These are phyloP conservation scores for Haplographium delicatum DNA, from an alignment of 495 filamentous ascomycete genomes.

Conservation along the genomic window DNA sequence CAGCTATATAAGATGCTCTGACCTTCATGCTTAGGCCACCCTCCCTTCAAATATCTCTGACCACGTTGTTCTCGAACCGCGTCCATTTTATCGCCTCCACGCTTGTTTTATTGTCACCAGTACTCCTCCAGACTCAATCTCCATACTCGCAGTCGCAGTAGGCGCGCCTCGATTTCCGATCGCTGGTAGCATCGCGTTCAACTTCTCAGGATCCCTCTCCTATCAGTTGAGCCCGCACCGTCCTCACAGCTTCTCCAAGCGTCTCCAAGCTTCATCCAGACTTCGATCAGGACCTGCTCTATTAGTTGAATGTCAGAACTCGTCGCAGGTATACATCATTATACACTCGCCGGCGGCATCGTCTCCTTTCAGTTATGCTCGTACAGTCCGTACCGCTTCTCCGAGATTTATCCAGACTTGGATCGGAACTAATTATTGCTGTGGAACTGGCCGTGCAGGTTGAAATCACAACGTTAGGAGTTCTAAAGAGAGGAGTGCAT, in stretches of 20 bases:
- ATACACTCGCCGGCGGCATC: neutral
- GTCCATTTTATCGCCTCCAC: neutral
- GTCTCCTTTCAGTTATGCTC: neutral
- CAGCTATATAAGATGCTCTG: neutral
- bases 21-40: neutral
- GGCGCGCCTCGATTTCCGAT: neutral
- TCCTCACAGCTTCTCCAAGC: neutral
- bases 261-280: neutral
- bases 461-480: neutral
- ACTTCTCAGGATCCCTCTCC: neutral
- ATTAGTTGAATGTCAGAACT: neutral
- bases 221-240: neutral
- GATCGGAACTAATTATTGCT: neutral
- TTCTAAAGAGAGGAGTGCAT: neutral
- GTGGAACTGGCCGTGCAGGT: neutral
- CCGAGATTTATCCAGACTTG: neutral
- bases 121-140: neutral
- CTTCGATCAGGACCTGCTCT: neutral
- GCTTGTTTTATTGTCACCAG: neutral
- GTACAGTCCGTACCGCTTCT: neutral
- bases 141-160: neutral
- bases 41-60: neutral
- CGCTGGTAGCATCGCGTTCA: neutral
- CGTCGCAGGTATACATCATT: neutral
- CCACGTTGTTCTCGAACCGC: neutral